Evolutionary conservation across 2,329 filamentous ascomycete species (phyloP).

Genomic region (Endothia cerciana): DNA sequence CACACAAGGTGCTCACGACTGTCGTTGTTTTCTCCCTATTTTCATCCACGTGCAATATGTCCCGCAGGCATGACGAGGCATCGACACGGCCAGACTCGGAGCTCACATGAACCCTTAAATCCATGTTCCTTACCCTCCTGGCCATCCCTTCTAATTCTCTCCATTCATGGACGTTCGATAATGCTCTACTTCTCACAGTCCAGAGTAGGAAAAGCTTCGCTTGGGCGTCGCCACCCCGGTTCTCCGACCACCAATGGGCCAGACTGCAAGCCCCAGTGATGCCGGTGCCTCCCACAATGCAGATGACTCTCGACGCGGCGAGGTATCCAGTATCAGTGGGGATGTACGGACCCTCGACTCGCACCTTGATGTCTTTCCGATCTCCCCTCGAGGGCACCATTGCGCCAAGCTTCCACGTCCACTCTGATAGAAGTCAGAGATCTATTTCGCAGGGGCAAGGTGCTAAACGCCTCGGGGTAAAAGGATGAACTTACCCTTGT

Average conservation of each 20-base stretch:
- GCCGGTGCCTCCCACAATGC: constrained; percentile 18
- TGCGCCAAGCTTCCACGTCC: constrained; percentile 24
- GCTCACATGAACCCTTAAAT: constrained; percentile 16
- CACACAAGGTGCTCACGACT: neutral
- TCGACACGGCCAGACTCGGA: constrained; percentile 21
- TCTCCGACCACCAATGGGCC: constrained; percentile 17
- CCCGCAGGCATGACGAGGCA: neutral
- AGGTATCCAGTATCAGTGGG: constrained; percentile 10
- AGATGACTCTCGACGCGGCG: constrained; percentile 11
- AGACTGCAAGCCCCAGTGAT: constrained; percentile 17
- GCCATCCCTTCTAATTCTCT: neutral
- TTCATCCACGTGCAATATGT: neutral
- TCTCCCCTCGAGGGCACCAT: constrained; percentile 2
- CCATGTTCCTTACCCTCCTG: constrained; percentile 6
- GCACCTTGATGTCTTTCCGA: constrained; percentile 16
- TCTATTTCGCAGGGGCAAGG: neutral
- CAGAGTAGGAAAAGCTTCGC: constrained; percentile 14
- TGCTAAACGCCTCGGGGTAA: neutral
- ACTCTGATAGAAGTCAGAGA: constrained; percentile 12
- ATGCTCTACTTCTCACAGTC: constrained; percentile 14
- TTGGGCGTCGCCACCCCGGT: neutral
- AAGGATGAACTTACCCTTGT: neutral
- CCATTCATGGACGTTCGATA: constrained; percentile 8
- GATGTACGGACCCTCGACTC: constrained; percentile 21
- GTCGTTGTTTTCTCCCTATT: neutral